Percentiles rank a stretch among this genome's conserved stretches.
phyloP scores from a whole-genome alignment of 1,139 yeast genomes.

The Suhomyces ambrosiae region DNA sequence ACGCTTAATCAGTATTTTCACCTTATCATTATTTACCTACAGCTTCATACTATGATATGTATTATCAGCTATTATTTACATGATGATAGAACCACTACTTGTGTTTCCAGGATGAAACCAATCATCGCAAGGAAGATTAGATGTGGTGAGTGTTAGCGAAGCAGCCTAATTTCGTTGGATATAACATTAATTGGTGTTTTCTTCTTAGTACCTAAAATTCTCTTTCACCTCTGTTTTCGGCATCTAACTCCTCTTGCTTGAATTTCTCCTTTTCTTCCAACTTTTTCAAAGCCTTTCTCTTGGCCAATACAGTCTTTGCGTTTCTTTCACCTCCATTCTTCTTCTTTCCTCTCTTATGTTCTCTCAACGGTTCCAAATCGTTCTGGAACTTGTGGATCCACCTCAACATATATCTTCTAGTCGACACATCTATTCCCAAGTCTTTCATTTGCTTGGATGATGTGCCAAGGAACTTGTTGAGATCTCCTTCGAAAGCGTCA shows the following conservation, averaged over 20 bases:
- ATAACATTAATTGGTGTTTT: too few species aligned
- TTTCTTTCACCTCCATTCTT: conserved; percentile 90
- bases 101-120: too few species aligned
- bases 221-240: conserved; percentile 26
- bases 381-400: conserved; percentile 54
- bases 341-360: conserved; percentile 69
- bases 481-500: conserved; percentile 70
- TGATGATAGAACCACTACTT: too few species aligned
- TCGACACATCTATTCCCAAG: conserved; percentile 75
- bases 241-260: conserved; percentile 25
- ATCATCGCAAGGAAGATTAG: too few species aligned
- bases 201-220: conserved; percentile 21
- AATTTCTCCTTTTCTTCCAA: conserved; percentile 40
- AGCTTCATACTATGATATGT: too few species aligned
- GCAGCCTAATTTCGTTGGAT: too few species aligned
- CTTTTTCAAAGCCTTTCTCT: conserved; percentile 63
- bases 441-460: conserved; percentile 63
- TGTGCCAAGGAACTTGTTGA: conserved; percentile 66
- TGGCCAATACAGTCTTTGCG: conserved; percentile 68
- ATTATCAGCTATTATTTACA: too few species aligned
- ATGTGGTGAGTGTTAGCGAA: too few species aligned
- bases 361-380: conserved; percentile 59
- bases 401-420: conserved; percentile 65
- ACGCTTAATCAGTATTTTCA: too few species aligned
- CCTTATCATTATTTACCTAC: too few species aligned